Conservation (phyloP, 2,329 filamentous ascomycete genomes). For the Cordyceps farinosa region DNA sequence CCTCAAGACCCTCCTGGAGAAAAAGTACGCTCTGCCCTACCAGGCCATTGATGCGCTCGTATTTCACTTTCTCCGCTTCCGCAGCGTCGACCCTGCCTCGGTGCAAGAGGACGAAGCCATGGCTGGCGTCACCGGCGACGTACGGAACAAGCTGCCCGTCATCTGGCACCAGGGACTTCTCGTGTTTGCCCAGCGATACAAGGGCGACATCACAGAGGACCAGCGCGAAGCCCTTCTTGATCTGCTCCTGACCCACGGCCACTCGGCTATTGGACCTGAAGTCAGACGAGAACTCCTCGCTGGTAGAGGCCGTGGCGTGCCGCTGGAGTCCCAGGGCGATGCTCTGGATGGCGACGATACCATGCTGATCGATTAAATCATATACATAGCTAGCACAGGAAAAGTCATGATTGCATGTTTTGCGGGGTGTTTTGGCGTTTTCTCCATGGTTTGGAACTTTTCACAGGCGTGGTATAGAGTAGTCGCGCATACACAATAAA, state of each 20-base stretch:
- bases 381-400: conserved; percentile 3
- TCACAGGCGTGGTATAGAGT: neutral
- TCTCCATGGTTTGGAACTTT: conserved; percentile 2
- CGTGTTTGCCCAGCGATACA: conserved; percentile 89
- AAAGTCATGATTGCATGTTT: conserved; percentile 18
- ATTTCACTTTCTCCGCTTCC: conserved; percentile 93
- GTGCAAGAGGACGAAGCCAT: conserved; percentile 53
- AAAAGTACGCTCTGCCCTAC: conserved; percentile 93
- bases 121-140: conserved; percentile 46
- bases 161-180: conserved; percentile 95
- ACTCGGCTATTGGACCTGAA: conserved; percentile 85
- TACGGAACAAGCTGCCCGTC: conserved; percentile 70
- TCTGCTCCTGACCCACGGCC: conserved; percentile 77
- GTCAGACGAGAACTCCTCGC: conserved; percentile 84
- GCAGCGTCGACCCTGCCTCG: conserved; percentile 60
- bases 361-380: conserved; percentile 65
- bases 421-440: conserved; percentile 19
- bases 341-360: conserved; percentile 79
- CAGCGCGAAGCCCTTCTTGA: conserved; percentile 89
- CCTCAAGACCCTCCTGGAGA: conserved; percentile 88
- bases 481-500: conserved; percentile 4
- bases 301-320: conserved; percentile 77
- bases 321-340: conserved; percentile 53
- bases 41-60: conserved; percentile 93
- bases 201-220: conserved; percentile 94